Percentiles rank a stretch among this genome's conserved stretches.
Evolutionary conservation across 306 rosid genomes (phyloP).

Genomic region (Coriaria nepalensis): DNA sequence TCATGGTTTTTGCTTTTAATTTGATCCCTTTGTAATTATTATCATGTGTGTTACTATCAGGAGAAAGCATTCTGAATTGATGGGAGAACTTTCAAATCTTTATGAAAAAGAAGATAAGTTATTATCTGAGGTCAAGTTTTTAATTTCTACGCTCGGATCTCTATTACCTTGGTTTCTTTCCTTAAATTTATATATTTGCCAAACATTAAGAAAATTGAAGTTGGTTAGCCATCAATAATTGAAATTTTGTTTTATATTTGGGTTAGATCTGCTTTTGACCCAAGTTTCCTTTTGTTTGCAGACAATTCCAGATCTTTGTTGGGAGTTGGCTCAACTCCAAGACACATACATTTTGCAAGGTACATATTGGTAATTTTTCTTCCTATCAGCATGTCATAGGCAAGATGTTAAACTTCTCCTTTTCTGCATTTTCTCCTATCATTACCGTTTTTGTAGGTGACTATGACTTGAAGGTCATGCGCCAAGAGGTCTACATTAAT

Average conservation of each 20-base stretch:
- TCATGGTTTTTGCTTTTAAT: background rate
- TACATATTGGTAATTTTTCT: constrained; percentile 7
- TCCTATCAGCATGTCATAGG: constrained; percentile 1
- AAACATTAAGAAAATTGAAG: too few species aligned
- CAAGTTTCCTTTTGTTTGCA: constrained; percentile 15
- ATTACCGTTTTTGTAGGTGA: constrained; percentile 49
- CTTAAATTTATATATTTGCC: background rate
- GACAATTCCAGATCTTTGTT: constrained; percentile 90
- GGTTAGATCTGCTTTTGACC: constrained; percentile 6
- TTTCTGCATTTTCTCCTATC: background rate
- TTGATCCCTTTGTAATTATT: constrained; percentile 2
- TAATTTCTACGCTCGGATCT: constrained; percentile 12
- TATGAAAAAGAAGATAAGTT: constrained; percentile 73
- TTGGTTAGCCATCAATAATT: too few species aligned
- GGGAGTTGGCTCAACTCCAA: constrained; percentile 98
- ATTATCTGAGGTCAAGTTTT: constrained; percentile 62
- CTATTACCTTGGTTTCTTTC: background rate
- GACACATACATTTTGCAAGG: constrained; percentile 97
- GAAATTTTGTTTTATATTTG: background rate
- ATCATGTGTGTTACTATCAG: constrained; percentile 28
- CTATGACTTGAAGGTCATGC: constrained; percentile 96
- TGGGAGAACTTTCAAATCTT: constrained; percentile 78
- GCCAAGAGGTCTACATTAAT: constrained; percentile 86
- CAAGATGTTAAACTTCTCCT: background rate
- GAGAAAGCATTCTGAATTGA: constrained; percentile 89